phyloP scores from a whole-genome alignment of 495 filamentous ascomycete genomes.

The Penicillium pulvis region DNA sequence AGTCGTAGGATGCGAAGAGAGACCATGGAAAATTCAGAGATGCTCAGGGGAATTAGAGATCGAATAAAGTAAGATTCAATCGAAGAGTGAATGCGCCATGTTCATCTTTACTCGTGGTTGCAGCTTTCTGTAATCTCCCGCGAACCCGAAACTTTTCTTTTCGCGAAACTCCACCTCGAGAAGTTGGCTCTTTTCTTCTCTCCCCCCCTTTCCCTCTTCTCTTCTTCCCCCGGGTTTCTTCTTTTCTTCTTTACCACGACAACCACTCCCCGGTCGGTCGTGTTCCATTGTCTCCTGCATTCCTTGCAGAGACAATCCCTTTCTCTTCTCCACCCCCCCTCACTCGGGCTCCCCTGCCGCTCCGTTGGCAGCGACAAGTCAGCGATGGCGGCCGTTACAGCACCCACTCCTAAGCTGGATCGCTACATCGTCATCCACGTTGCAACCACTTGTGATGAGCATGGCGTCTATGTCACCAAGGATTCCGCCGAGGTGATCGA shows the following conservation, averaged over 20 bases:
- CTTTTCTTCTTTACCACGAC: conserved; percentile 25
- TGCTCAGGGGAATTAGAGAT: conserved; percentile 6
- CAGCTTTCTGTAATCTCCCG: conserved; percentile 23
- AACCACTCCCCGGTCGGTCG: conserved; percentile 25
- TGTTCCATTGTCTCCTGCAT: conserved; percentile 41
- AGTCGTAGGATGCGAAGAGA: conserved; percentile 7
- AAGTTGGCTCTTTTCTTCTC: conserved; percentile 22
- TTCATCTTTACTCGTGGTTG: neutral
- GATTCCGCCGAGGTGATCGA: conserved; percentile 99
- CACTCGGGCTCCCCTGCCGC: conserved; percentile 29
- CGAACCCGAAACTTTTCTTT: conserved; percentile 42
- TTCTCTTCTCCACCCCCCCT: conserved; percentile 21
- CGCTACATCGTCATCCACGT: conserved; percentile 97
- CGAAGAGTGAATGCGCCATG: neutral
- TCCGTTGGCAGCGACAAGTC: conserved; percentile 33
- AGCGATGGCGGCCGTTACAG: conserved; percentile 53
- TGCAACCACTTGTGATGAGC: conserved; percentile 97
- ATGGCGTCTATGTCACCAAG: conserved; percentile 98
- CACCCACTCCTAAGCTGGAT: conserved; percentile 71
- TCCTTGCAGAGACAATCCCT: conserved; percentile 36
- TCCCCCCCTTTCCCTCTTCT: conserved; percentile 29
- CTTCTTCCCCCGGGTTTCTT: conserved; percentile 30
- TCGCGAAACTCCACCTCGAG: conserved; percentile 40
- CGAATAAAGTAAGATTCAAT: neutral
- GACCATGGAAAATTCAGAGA: conserved; percentile 2